These are phyloP conservation scores for Cytidiella melzeri DNA, from an alignment of 768 basidiomycete genomes.

Conservation along the genomic window DNA sequence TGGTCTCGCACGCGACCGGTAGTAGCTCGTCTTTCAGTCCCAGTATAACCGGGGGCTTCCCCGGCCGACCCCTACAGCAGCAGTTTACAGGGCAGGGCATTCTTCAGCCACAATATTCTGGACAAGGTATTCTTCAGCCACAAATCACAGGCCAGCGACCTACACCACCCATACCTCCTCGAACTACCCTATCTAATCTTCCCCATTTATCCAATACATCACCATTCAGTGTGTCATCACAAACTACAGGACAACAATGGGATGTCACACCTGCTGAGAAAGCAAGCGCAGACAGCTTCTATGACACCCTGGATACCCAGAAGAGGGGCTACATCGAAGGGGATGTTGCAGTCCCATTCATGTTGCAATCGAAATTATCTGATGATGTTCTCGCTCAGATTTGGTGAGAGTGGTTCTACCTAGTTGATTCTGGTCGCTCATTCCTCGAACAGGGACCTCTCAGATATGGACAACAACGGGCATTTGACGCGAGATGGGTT, in stretches of 20 bases:
- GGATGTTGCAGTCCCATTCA: slow-evolving; percentile 91
- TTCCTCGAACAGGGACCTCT: slow-evolving; percentile 67
- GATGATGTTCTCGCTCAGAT: slow-evolving; percentile 83
- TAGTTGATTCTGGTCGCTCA: not conserved
- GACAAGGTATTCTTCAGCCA: slow-evolving; percentile 47
- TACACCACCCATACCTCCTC: slow-evolving; percentile 22
- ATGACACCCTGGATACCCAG: slow-evolving; percentile 72
- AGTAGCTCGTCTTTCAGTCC: slow-evolving; percentile 61
- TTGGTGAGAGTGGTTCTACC: slow-evolving; percentile 57
- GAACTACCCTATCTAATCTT: slow-evolving; percentile 9
- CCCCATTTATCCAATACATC: slow-evolving; percentile 18
- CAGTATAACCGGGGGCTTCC: slow-evolving; percentile 34
- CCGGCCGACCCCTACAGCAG: slow-evolving; percentile 27
- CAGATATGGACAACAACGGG: slow-evolving; percentile 86
- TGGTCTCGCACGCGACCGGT: slow-evolving; percentile 49
- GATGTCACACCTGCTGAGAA: slow-evolving; percentile 83
- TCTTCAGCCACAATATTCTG: slow-evolving; percentile 61
- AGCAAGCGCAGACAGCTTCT: slow-evolving; percentile 67
- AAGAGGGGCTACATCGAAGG: slow-evolving; percentile 83
- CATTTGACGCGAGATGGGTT: slow-evolving; percentile 86
- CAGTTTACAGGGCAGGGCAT: not conserved
- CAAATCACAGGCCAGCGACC: slow-evolving; percentile 39
- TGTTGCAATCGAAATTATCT: slow-evolving; percentile 82
- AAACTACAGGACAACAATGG: slow-evolving; percentile 43
- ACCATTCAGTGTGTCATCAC: slow-evolving; percentile 1